Evolutionary conservation across 371 early-diverging fungal species (phyloP).

Genomic region (Synchytrium microbalum): DNA sequence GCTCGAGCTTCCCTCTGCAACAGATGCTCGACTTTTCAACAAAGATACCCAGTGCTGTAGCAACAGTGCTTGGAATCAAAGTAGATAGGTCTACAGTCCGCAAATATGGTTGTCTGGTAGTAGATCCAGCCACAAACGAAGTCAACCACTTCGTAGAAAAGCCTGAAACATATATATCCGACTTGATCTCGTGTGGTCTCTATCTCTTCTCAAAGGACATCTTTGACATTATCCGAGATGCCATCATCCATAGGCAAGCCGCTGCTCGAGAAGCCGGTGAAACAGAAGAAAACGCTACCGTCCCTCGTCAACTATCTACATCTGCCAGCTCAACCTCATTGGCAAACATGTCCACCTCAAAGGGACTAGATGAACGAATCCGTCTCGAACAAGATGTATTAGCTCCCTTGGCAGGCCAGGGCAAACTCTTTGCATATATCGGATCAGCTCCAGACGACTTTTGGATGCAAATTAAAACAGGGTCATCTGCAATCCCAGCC

Average conservation of each 20-base stretch:
- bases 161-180: conserved; percentile 88
- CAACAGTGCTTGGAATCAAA: conserved; percentile 29
- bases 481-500: conserved; percentile 88
- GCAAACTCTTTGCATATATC: conserved; percentile 69
- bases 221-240: conserved; percentile 75
- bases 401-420: conserved; percentile 68
- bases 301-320: conserved; percentile 7
- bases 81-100: conserved; percentile 65
- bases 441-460: conserved; percentile 62
- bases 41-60: conserved; percentile 51
- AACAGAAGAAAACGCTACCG: conserved; percentile 11
- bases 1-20: conserved; percentile 83
- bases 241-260: conserved; percentile 49
- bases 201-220: conserved; percentile 81
- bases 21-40: conserved; percentile 78
- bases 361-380: conserved; percentile 69
- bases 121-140: conserved; percentile 71
- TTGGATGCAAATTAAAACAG: conserved; percentile 90
- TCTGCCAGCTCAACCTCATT: conserved; percentile 22
- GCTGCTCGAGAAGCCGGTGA: conserved; percentile 51
- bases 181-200: conserved; percentile 89
- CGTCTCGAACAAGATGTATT: conserved; percentile 89
- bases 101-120: conserved; percentile 87
- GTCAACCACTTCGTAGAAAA: conserved; percentile 96
- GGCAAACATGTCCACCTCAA: conserved; percentile 2